Base-by-base conservation (phyloP, 106 monocot genomes). In the Acorus calamus region DNA sequence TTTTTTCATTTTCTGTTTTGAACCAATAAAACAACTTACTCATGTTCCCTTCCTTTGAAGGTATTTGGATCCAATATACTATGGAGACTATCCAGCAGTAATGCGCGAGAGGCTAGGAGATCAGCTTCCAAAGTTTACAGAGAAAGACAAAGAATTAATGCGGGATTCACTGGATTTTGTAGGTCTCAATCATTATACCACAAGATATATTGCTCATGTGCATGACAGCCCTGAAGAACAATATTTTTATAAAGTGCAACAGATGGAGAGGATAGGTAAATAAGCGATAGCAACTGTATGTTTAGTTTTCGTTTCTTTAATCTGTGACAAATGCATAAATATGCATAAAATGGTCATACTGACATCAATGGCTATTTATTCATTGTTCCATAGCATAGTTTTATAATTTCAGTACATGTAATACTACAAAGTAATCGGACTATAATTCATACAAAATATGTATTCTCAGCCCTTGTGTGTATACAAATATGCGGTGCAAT, bases 1-100 rank as follows among this genome's bases (percentile, higher is more conserved):
- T 12, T 58, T 57, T 47, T 41, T 57, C 45, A 2, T 28, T 57
- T 14, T 28, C 8, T 62, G 14, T 59, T 71, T 60, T 14, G 6
- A 14, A 58, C 14, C 41, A 57, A 49, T 28, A 28, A 28, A 28
- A 28, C 28, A 28, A 28, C 28, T 28, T 28, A 28, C 28, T 28
- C 28, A 28, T 28, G 0, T 64, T 44, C 8, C 9, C 28, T 61
- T 61, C 52, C 10, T 12, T 8, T 76, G 61, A 76, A 96, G 96
- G 96, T 96, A 64, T 63, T 71, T 96, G 69, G 96, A 96, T 80
- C 96, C 96, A 62, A 87, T 96, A 68, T 91, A 66, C 65, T 75
- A 62, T 63, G 96, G 96, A 57, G 96, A 90, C 63, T 96, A 96
- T 67, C 96, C 96, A 55, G 67, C 77, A 51, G 59, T 64, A 46